Evolutionary conservation across 129 eudicot genomes (phyloP), one percentile per base, ranked within the genome.

Genomic region (Escallonia herrerae): DNA sequence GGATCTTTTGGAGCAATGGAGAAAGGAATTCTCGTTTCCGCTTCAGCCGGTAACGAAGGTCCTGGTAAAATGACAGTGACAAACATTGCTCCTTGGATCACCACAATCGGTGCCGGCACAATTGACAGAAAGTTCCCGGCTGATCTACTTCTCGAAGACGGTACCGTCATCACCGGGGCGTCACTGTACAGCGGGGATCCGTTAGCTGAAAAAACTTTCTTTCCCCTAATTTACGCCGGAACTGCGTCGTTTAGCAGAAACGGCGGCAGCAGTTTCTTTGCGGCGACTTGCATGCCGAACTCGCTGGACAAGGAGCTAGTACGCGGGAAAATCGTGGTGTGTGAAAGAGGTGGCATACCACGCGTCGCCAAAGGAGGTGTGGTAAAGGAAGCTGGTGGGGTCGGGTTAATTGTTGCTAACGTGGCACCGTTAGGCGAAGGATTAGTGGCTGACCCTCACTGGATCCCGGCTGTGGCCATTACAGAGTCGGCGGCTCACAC

Each of bases 81-180:
- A 2, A 94, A 94, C 49, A 65, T 72, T 0, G 90, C 99, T n/a
- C 99, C 99, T 5, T 94, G 97, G 99, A 81, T 89, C 59, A 86
- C 83, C 0, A 83, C 97, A 0, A 82, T 82, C 0, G 99, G 95
- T 8, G 97, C 99, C 0, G 71, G 97, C 79, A 89, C 97, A 0
- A 94, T 89, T 33, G 99, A 94, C 48, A 48, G 99, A 43, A 65
- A 69, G 40, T 89, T 94, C 45, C 87, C 80, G 0, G 95, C 88
- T 10, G 86, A 86, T 68, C 63, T 94, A 15, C 40, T 82, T 37
- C 67, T 94, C 4, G 87, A 43, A 38, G 83, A 89, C 15, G 93
- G 88, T 0, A 75, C 60, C 13, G 71, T 63, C 38, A 63, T 94
- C 61, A 84, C 73, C 3, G 99, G 99, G 14, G 78, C 83, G 9